Conservation (phyloP, 805 yeast species). For the Myxozyma mucilagina region DNA sequence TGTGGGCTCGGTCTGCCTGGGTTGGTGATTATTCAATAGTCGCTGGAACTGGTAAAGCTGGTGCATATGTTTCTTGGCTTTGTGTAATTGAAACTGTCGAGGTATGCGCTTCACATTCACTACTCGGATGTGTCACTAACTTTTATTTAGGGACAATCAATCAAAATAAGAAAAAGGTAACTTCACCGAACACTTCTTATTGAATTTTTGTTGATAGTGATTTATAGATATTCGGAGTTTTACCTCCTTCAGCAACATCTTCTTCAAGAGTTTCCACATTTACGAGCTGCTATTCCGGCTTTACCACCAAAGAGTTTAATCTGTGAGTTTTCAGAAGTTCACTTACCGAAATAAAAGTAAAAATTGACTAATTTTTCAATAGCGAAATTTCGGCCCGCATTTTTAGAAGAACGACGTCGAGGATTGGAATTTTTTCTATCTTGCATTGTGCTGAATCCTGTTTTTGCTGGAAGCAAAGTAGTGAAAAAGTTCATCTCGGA, state of each 20-base stretch:
- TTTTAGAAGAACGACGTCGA: constrained; percentile 44
- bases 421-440: constrained; percentile 50
- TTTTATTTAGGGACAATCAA: background rate
- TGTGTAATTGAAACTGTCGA: constrained; percentile 42
- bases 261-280: constrained; percentile 42
- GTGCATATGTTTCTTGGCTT: constrained; percentile 49
- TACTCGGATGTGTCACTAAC: background rate
- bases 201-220: background rate
- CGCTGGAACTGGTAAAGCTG: constrained; percentile 41
- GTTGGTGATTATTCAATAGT: constrained; percentile 46
- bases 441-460: constrained; percentile 49
- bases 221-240: constrained; percentile 62
- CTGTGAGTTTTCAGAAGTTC: constrained; percentile 11
- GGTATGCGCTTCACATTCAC: constrained; percentile 17
- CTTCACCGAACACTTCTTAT: background rate
- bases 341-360: background rate
- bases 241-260: constrained; percentile 49
- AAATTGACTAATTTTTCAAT: constrained; percentile 7
- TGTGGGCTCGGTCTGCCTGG: constrained; percentile 46
- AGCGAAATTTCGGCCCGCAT: constrained; percentile 39
- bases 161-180: background rate
- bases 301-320: constrained; percentile 49
- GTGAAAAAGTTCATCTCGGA: constrained; percentile 40
- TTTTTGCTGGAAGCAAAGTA: constrained; percentile 39
- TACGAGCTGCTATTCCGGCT: constrained; percentile 45